Conservation (phyloP, 495 filamentous ascomycete genomes). For the Hypomontagnella submonticulosa region DNA sequence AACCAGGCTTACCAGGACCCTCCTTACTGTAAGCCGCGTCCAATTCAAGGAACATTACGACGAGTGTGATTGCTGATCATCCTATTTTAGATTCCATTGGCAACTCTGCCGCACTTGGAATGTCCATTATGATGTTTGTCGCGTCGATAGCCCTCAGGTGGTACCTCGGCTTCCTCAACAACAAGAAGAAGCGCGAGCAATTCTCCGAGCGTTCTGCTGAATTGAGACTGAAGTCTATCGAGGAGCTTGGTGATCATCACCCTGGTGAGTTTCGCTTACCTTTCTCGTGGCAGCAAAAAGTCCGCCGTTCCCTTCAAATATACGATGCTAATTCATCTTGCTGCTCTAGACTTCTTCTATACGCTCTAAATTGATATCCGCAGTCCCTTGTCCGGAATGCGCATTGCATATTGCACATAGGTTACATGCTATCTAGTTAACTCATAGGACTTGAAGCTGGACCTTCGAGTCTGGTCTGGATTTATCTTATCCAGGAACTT, state of each 20-base stretch:
- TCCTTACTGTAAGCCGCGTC: conserved; percentile 32
- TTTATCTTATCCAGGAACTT: not conserved
- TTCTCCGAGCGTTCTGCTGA: conserved; percentile 19
- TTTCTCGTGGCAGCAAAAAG: too few species aligned
- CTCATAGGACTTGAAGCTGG: conserved; percentile 3
- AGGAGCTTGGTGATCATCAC: conserved; percentile 40
- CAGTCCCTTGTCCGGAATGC: not conserved
- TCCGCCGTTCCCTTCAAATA: too few species aligned
- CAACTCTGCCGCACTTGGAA: conserved; percentile 31
- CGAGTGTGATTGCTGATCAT: conserved; percentile 1
- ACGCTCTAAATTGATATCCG: conserved; percentile 6
- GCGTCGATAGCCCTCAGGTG: conserved; percentile 19
- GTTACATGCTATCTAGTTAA: conserved; percentile 1
- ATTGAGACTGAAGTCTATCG: conserved; percentile 28
- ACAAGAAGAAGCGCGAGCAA: conserved; percentile 36
- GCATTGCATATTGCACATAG: not conserved
- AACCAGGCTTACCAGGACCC: conserved; percentile 42
- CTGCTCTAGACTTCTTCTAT: conserved; percentile 35
- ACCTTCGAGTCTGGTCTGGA: not conserved
- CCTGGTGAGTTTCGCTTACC: conserved; percentile 23
- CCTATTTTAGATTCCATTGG: conserved; percentile 32
- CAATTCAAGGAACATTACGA: not conserved
- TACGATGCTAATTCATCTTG: conserved; percentile 4
- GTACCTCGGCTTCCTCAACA: conserved; percentile 37
- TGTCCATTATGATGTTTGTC: conserved; percentile 36